Evolutionary conservation across 495 filamentous ascomycete species (phyloP), one percentile per base, ranked within the genome.

Genomic region (Penicillium antarcticum): DNA sequence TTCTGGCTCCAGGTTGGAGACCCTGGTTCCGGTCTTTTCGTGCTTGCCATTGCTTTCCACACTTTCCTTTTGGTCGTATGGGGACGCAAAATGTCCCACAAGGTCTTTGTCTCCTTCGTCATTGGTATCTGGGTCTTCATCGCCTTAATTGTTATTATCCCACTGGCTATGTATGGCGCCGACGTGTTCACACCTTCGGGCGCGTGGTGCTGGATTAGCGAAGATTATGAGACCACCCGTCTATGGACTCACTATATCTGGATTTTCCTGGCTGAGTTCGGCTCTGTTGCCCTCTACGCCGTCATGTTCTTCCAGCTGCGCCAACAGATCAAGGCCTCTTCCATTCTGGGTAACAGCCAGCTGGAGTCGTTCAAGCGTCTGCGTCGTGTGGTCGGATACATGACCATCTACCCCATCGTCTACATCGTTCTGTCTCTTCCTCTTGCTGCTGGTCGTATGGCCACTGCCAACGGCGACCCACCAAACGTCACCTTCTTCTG

Each of bases 221-320:
- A 73, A 34, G 64, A 75, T 1, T 88, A 83, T 65, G 76, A 83
- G 48, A 57, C 63, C 5, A 71, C 82, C 35, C 87, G 87, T 53
- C 77, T 92, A 1, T 82, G 79, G 74, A 78, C 85, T 16, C 88
- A 92, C 58, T 92, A 92, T 60, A 75, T 91, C 54, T 92, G 84
- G 80, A 87, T 91, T 66, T 89, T 91, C 69, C 66, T 89, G 39
- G 73, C 80, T 45, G 80, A 89, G 52, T 80, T 85, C 56, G 61
- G 81, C 16, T 88, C 85, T 11, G 75, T 84, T 41, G 49, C 73
- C 35, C 75, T 90, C 12, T 92, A 92, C 66, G 70, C 71, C 1
- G 65, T 84, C 48, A 82, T 88, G 63, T 87, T 80, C 67, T 56
- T 87, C 51, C 77, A 74, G 48, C 77, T 89, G 2, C 75, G 74